phyloP scores from a whole-genome alignment of 257 asterid genomes.

The Linderniella brevidens region DNA sequence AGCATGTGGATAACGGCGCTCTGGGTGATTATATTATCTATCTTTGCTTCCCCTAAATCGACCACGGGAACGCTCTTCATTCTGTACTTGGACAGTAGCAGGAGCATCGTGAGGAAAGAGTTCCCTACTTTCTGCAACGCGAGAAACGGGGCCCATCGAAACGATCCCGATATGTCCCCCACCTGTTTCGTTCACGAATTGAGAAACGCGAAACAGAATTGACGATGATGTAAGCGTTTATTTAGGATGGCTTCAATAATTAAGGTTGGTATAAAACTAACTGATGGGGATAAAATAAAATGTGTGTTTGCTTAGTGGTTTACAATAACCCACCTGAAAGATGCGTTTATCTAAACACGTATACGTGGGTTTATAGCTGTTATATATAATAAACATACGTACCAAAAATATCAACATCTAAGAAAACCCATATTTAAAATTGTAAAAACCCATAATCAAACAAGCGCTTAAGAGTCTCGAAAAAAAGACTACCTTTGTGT shows the following conservation, averaged over 20 bases:
- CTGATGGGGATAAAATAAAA: neutral
- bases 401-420: too few relatives aligned
- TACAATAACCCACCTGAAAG: too few relatives aligned
- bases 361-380: too few relatives aligned
- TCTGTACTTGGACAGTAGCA: conserved; percentile 75
- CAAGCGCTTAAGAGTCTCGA: too few relatives aligned
- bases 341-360: too few relatives aligned
- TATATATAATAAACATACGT: too few relatives aligned
- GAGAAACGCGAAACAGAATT: neutral
- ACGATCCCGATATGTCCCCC: conserved; percentile 81
- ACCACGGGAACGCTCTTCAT: conserved; percentile 97
- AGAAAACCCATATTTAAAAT: too few relatives aligned
- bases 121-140: conserved; percentile 80
- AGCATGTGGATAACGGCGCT: conserved; percentile 97
- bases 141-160: conserved; percentile 98
- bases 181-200: conserved; percentile 34
- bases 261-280: neutral
- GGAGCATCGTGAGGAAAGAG: conserved; percentile 93
- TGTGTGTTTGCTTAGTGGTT: neutral
- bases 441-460: too few relatives aligned
- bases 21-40: conserved; percentile 78
- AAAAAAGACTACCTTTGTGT: conserved; percentile 42
- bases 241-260: neutral
- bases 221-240: neutral
- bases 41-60: conserved; percentile 67